Evolutionary conservation across 2,329 filamentous ascomycete genomes (phyloP).

Genomic region (Bretziella fagacearum): DNA sequence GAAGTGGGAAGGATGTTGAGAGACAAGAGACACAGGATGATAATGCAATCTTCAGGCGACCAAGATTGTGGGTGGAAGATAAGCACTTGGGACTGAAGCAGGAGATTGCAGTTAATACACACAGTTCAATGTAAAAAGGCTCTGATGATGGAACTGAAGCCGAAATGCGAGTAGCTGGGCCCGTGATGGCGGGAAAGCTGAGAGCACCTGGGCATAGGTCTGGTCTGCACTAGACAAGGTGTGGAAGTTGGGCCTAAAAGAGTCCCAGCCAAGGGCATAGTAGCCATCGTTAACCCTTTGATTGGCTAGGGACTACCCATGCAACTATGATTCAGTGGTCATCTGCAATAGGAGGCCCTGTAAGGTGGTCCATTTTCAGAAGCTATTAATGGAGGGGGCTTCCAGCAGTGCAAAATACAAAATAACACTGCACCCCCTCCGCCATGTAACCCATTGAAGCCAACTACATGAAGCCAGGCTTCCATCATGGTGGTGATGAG

Average conservation of each 20-base stretch:
- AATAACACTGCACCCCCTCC: too few relatives aligned
- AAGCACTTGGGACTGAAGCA: not conserved
- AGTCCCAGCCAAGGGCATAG: too few relatives aligned
- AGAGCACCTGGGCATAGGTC: not conserved
- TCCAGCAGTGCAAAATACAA: too few relatives aligned
- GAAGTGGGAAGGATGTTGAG: not conserved
- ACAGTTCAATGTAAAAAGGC: not conserved
- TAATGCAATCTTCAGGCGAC: slow-evolving; percentile 6
- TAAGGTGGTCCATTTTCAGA: not conserved
- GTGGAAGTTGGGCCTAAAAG: not conserved
- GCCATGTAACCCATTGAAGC: not conserved
- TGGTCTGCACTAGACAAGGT: not conserved
- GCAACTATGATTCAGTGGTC: not conserved
- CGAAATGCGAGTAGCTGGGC: not conserved
- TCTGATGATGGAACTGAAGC: not conserved
- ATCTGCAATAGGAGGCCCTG: not conserved
- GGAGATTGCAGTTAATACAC: too few relatives aligned
- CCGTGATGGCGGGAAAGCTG: not conserved
- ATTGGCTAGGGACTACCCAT: not conserved
- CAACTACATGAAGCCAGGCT: not conserved
- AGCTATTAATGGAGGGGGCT: not conserved
- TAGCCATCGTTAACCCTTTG: too few relatives aligned
- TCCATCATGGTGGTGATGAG: not conserved
- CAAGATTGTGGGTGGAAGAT: slow-evolving; percentile 1
- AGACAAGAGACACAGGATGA: not conserved